Evolutionary conservation across 2,329 filamentous ascomycete genomes (phyloP).

Genomic region (Fusarium buharicum): DNA sequence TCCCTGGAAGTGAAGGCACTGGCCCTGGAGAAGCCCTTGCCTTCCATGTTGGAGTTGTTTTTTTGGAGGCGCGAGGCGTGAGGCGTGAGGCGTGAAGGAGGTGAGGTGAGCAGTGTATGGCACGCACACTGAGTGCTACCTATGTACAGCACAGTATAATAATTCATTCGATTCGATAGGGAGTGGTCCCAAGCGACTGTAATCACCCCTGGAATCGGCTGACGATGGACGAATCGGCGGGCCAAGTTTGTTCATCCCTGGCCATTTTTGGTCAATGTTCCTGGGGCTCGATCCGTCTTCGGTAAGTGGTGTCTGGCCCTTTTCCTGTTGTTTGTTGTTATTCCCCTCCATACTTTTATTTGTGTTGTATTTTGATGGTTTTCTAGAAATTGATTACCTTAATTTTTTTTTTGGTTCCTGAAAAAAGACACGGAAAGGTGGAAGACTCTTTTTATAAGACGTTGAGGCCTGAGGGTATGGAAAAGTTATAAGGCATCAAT

Average conservation of each 20-base stretch:
- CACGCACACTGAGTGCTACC: conserved; percentile 17
- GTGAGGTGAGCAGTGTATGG: conserved; percentile 4
- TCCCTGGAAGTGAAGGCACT: conserved; percentile 14
- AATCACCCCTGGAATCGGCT: conserved; percentile 32
- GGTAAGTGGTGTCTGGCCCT: conserved; percentile 24
- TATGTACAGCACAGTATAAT: background rate
- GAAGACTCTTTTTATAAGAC: too few species aligned
- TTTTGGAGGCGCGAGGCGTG: conserved; percentile 6
- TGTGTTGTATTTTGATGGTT: conserved; percentile 8
- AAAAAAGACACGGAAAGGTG: background rate
- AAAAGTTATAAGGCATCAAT: background rate
- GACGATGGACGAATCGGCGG: conserved; percentile 31
- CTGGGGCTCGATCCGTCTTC: conserved; percentile 34
- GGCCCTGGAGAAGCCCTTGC: conserved; percentile 2
- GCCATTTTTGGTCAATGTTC: conserved; percentile 37
- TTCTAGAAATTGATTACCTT: conserved; percentile 1
- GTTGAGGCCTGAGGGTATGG: background rate
- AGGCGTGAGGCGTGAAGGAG: background rate
- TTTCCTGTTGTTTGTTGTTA: conserved; percentile 8
- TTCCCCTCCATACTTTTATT: background rate
- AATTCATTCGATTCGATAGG: conserved; percentile 12
- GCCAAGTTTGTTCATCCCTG: conserved; percentile 38
- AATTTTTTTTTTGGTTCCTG: background rate
- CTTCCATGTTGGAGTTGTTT: conserved; percentile 10
- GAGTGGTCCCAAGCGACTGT: conserved; percentile 27